A percentile compares a stretch with the other conserved stretches of the same genome.
Conservation (phyloP, 2,329 filamentous ascomycete species). For the Botryosphaeria agaves region DNA sequence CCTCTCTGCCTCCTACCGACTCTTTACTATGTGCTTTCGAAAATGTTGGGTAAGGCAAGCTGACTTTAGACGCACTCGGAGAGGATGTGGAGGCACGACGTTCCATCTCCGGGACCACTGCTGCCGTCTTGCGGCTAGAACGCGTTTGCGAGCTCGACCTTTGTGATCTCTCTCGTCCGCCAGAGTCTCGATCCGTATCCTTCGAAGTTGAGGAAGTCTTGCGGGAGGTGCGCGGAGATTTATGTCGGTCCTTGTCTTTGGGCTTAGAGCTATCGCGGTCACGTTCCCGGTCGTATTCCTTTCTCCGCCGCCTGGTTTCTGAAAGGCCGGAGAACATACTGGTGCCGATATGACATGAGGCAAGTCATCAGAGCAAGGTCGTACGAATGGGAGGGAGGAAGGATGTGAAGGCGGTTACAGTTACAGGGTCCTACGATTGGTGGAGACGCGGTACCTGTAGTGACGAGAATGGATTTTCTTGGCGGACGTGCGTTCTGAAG, state of each 20-base stretch:
- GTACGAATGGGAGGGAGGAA: too few species aligned
- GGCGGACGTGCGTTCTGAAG: too few species aligned
- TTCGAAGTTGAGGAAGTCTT: conserved; percentile 6
- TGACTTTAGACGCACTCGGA: conserved; percentile 18
- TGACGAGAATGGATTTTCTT: too few species aligned
- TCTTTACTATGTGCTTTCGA: conserved; percentile 90
- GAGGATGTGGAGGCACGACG: conserved; percentile 19
- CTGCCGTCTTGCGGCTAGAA: conserved; percentile 15
- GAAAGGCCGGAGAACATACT: background rate
- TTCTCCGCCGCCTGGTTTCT: conserved; percentile 15
- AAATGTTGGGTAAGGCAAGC: conserved; percentile 60
- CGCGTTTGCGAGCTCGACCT: conserved; percentile 5
- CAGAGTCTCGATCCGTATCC: conserved; percentile 3
- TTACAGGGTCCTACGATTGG: too few species aligned
- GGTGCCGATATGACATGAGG: too few species aligned
- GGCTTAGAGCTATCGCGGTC: conserved; percentile 9
- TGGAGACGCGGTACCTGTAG: too few species aligned
- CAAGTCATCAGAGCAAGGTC: too few species aligned
- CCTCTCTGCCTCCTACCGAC: conserved; percentile 43
- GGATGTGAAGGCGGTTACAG: too few species aligned
- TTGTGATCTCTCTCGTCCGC: background rate
- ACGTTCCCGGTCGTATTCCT: conserved; percentile 15
- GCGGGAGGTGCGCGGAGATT: conserved; percentile 8
- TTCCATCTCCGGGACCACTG: conserved; percentile 28
- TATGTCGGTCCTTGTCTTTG: conserved; percentile 9